These are phyloP conservation scores for Fistulinella prunicolor DNA, from an alignment of 768 basidiomycete species.

Conservation along the genomic window DNA sequence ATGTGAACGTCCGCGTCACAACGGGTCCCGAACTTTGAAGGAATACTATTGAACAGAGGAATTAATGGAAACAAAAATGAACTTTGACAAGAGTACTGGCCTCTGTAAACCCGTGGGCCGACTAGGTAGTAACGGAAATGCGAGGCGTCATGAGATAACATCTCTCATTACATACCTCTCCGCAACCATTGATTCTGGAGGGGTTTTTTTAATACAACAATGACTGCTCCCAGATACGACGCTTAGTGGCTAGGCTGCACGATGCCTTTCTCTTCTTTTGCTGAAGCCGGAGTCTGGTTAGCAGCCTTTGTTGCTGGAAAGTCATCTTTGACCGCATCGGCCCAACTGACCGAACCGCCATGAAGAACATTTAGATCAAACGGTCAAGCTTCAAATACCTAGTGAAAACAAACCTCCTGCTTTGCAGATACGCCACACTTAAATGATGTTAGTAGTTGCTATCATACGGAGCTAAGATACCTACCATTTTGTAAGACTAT, in stretches of 20 bases:
- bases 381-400: background rate
- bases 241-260: conserved; percentile 18
- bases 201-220: conserved; percentile 14
- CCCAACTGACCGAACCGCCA: conserved; percentile 1
- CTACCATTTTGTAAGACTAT: conserved; percentile 9
- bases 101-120: conserved; percentile 12
- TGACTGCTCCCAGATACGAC: conserved; percentile 23
- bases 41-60: conserved; percentile 7
- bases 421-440: conserved; percentile 22
- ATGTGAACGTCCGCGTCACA: background rate
- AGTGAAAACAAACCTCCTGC: conserved; percentile 10
- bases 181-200: background rate
- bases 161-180: conserved; percentile 9
- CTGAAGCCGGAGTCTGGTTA: too few species aligned
- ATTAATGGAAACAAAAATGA: background rate
- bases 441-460: background rate
- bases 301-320: too few species aligned
- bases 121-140: conserved; percentile 1
- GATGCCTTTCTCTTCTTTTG: too few species aligned
- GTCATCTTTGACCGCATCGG: background rate
- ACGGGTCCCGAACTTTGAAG: conserved; percentile 13
- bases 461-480: background rate
- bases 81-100: conserved; percentile 1
- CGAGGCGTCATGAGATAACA: background rate
- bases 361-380: background rate